Evolutionary conservation across 108 stramenopile species (phyloP), one percentile per base, ranked within the genome.

Genomic region (Skeletonema marinoi): DNA sequence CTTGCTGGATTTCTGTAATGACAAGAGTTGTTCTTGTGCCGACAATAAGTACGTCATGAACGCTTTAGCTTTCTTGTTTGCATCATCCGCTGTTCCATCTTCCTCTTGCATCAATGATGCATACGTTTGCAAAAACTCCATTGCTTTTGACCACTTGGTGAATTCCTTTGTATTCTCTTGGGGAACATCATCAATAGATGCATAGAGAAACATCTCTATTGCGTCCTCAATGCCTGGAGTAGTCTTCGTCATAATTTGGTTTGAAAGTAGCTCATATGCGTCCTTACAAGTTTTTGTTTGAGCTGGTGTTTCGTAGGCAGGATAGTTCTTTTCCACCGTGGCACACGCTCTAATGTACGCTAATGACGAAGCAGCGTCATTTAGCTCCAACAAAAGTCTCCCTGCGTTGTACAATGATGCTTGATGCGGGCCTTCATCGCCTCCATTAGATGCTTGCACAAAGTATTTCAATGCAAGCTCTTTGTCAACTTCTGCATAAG

Each of bases 401-500:
- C 80, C 80, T 8, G 80, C 75, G 51, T 81, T 81, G 51, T 70
- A 81, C 13, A 75, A 35, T 8, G 80, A 36, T 21, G 80, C 75
- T 60, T 81, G 80, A 60, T 81, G 80, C 3, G 80, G 80, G 56
- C 70, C 75, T n/a, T 48, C 44, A 17, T 68, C 73, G 17, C 50
- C 73, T 5, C 32, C 33, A 12, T 61, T 32, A 16, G 33, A 36
- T 8, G 80, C 80, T 50, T 77, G 74, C 8, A 81, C 31, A 58
- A 81, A 81, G 39, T 81, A 81, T 35, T 71, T 70, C 32, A 81
- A 77, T n/a, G 80, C 80, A 19, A 65, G 50, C 16, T 70, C 33
- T 66, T 81, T 81, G 32, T 81, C 80, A 16, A 77, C 80, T 13
- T 81, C 75, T 7, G 74, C 50, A 65, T 81, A 81, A 7, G 80